Evolutionary conservation across 2,329 filamentous ascomycete genomes (phyloP).

Genomic region (Simplicillium sp.): DNA sequence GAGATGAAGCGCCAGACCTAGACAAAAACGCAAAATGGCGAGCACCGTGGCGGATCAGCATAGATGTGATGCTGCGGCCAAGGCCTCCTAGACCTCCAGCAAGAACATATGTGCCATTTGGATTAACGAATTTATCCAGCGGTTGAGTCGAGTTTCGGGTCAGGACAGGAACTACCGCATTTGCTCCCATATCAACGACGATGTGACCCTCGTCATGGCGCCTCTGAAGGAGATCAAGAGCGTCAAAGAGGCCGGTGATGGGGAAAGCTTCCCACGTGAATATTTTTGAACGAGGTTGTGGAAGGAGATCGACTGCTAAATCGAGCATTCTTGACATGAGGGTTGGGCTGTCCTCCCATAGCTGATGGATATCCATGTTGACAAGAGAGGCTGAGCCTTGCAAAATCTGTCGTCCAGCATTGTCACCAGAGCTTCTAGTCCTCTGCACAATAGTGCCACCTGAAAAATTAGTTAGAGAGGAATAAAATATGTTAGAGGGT

Average conservation of each 20-base stretch:
- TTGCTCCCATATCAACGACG: not conserved
- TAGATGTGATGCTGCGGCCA: constrained; percentile 40
- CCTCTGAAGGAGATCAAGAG: not conserved
- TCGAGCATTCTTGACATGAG: not conserved
- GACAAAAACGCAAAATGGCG: constrained; percentile 43
- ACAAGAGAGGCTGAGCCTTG: too few relatives aligned
- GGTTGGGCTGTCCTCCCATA: constrained; percentile 13
- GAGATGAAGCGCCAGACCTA: constrained; percentile 29
- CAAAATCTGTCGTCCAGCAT: not conserved
- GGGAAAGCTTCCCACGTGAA: too few relatives aligned
- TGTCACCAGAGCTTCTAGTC: constrained; percentile 11
- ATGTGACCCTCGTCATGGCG: constrained; percentile 4
- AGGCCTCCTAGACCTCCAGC: constrained; percentile 49
- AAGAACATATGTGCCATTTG: constrained; percentile 40
- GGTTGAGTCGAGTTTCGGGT: constrained; percentile 8
- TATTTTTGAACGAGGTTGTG: too few relatives aligned
- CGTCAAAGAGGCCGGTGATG: too few relatives aligned
- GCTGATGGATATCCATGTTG: too few relatives aligned
- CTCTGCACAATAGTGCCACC: constrained; percentile 24
- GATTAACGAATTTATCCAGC: constrained; percentile 21
- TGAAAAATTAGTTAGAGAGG: constrained; percentile 9
- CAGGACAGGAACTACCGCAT: constrained; percentile 1
- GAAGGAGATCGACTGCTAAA: too few relatives aligned
- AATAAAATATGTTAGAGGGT: constrained; percentile 2
- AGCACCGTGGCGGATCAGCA: constrained; percentile 41